Evolutionary conservation across 371 early-diverging fungal species (phyloP).

Genomic region (Syncephalastrum monosporum): DNA sequence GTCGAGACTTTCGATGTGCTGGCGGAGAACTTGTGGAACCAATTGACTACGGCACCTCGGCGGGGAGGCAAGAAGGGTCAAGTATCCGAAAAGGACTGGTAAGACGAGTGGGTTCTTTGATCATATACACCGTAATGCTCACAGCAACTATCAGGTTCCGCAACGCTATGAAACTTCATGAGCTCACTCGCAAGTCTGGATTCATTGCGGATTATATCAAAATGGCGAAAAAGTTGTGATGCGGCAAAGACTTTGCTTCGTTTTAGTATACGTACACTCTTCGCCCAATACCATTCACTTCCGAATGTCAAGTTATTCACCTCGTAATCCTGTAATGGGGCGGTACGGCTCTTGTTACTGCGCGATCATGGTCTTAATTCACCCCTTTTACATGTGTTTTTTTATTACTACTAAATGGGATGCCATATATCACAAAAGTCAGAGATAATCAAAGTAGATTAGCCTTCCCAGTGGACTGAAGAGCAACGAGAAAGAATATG

Average conservation of each 20-base stretch:
- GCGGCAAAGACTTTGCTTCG: too few relatives aligned
- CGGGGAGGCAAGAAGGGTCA: slow-evolving; percentile 45
- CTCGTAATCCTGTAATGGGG: too few relatives aligned
- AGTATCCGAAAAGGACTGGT: slow-evolving; percentile 56
- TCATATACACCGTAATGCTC: neutral
- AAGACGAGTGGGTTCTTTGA: neutral
- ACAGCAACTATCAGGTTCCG: slow-evolving; percentile 28
- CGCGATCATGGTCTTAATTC: neutral
- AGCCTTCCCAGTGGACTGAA: slow-evolving; percentile 33
- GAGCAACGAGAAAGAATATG: too few relatives aligned
- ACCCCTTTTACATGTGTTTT: too few relatives aligned
- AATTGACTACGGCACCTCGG: slow-evolving; percentile 49
- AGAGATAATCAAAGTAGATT: slow-evolving; percentile 1
- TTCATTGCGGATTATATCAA: slow-evolving; percentile 29
- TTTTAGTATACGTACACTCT: too few relatives aligned
- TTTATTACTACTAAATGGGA: too few relatives aligned
- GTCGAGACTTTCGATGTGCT: slow-evolving; percentile 37
- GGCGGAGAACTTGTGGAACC: slow-evolving; percentile 38
- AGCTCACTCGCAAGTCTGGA: slow-evolving; percentile 40
- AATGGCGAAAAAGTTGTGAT: slow-evolving; percentile 10
- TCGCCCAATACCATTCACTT: too few relatives aligned
- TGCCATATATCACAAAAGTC: neutral
- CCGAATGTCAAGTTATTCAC: too few relatives aligned
- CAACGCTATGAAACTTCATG: slow-evolving; percentile 37
- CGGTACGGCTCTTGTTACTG: too few relatives aligned